phyloP scores from a whole-genome alignment of 495 filamentous ascomycete genomes.

The Penicillium soppii region DNA sequence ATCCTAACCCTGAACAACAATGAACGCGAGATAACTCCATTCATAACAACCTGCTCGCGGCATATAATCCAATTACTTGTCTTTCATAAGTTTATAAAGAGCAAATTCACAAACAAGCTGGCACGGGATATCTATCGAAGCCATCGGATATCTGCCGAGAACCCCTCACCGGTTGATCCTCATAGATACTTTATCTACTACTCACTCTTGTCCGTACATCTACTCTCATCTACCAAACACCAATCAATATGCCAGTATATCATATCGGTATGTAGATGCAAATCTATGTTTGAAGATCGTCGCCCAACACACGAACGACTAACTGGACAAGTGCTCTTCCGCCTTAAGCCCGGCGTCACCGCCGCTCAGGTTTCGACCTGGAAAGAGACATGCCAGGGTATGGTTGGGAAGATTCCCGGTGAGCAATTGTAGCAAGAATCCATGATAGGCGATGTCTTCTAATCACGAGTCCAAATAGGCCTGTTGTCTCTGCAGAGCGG shows the following conservation, averaged over 20 bases:
- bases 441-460: neutral
- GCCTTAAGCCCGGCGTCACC: conserved; percentile 39
- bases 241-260: conserved; percentile 33
- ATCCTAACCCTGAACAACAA: too few species aligned
- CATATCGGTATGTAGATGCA: conserved; percentile 27
- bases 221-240: neutral
- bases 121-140: neutral
- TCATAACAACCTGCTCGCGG: too few species aligned
- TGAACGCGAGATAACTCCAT: too few species aligned
- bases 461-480: conserved; percentile 9
- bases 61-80: too few species aligned
- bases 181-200: neutral
- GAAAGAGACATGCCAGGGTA: conserved; percentile 25
- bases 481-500: conserved; percentile 32
- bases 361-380: conserved; percentile 30
- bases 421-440: neutral
- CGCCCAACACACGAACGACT: neutral
- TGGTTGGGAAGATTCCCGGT: conserved; percentile 44
- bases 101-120: too few species aligned
- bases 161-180: neutral
- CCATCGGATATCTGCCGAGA: conserved; percentile 9
- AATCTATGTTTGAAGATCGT: neutral
- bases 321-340: conserved; percentile 37
- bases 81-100: too few species aligned
- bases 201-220: neutral